These are phyloP conservation scores for Mallotus repandus DNA, from an alignment of 441 rosid genomes.

Conservation along the genomic window DNA sequence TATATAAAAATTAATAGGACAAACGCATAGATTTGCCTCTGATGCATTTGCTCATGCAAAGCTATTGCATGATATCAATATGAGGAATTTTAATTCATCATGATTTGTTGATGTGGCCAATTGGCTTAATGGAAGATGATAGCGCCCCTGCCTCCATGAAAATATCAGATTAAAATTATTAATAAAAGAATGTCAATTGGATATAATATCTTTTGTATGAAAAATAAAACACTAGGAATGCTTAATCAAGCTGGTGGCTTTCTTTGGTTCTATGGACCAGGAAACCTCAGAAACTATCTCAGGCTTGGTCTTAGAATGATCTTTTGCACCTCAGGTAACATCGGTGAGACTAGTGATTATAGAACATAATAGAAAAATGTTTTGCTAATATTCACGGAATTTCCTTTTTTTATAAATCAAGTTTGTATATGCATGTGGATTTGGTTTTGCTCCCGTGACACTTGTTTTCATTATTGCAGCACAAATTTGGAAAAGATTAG, in stretches of 20 bases:
- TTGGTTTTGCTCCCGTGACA: not conserved
- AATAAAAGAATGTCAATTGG: not conserved
- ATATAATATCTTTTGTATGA: not conserved
- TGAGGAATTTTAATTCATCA: not conserved
- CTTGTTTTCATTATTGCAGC: constrained; percentile 44
- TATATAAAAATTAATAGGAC: not conserved
- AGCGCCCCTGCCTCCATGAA: not conserved
- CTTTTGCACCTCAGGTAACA: not conserved
- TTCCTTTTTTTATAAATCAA: not conserved
- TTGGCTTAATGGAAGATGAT: not conserved
- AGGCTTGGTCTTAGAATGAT: not conserved
- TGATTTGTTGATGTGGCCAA: not conserved
- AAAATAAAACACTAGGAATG: constrained; percentile 1
- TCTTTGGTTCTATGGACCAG: not conserved
- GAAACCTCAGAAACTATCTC: not conserved
- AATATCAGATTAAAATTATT: not conserved
- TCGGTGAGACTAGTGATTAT: not conserved
- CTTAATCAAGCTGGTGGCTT: not conserved
- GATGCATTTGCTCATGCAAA: not conserved
- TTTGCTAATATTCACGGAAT: not conserved
- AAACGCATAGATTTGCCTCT: not conserved
- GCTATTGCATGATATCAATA: not conserved
- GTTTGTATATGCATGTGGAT: not conserved
- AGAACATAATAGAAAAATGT: not conserved
- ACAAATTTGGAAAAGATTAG: constrained; percentile 73